Conservation (phyloP, 148 eudicot genomes). For the Talinum fruticosum region DNA sequence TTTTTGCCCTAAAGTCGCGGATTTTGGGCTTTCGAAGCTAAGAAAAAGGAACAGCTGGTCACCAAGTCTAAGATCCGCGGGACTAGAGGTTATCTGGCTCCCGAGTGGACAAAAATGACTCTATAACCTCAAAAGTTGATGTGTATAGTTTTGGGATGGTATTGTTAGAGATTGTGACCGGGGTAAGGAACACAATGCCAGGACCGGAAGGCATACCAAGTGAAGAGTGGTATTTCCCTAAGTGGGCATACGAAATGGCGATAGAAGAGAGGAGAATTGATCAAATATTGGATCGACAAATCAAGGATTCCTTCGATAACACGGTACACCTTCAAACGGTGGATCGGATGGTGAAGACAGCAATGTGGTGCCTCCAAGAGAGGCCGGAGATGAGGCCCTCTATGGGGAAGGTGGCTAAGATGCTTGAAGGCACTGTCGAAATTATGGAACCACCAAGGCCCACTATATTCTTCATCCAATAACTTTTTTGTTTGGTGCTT, state of each 20-base stretch:
- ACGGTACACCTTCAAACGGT: conserved; percentile 54
- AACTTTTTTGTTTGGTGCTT: background rate
- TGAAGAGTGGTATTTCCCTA: conserved; percentile 77
- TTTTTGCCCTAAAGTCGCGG: conserved; percentile 83
- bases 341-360: conserved; percentile 82
- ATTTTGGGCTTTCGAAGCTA: conserved; percentile 77
- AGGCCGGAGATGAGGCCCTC: conserved; percentile 77
- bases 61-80: conserved; percentile 61
- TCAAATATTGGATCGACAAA: conserved; percentile 55
- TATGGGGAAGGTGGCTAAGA: conserved; percentile 93
- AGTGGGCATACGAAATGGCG: conserved; percentile 78
- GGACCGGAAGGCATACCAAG: conserved; percentile 47
- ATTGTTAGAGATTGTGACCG: conserved; percentile 63
- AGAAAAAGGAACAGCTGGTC: conserved; percentile 68
- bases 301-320: conserved; percentile 50
- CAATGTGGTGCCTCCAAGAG: conserved; percentile 93
- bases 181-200: conserved; percentile 50
- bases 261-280: conserved; percentile 60
- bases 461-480: conserved; percentile 49
- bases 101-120: conserved; percentile 68
- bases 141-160: conserved; percentile 88
- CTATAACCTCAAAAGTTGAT: conserved; percentile 75
- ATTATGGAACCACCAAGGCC: conserved; percentile 81
- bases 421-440: conserved; percentile 87
- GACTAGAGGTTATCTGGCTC: conserved; percentile 84